Conservation (phyloP, 768 basidiomycete genomes). For the Hysterangium stoloniferum region DNA sequence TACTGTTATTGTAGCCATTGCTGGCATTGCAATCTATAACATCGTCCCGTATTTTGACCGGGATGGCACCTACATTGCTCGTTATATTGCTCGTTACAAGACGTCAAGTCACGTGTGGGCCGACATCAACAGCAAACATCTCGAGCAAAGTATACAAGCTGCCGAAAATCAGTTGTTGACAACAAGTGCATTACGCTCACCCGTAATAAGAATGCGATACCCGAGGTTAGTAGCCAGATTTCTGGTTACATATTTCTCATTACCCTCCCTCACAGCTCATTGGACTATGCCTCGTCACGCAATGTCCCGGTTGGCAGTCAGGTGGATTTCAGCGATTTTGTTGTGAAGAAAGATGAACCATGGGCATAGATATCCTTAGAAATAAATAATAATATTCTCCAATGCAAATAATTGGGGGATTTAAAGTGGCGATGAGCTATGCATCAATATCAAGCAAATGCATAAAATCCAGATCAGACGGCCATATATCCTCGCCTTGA, state of each 20-base stretch:
- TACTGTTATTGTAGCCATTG: constrained; percentile 42
- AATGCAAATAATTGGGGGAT: neutral
- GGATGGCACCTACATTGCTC: constrained; percentile 51
- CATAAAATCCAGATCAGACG: constrained; percentile 34
- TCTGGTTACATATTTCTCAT: too few relatives aligned
- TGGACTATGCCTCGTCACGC: constrained; percentile 57
- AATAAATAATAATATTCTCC: neutral
- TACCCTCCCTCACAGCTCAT: constrained; percentile 31
- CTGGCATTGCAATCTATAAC: constrained; percentile 53
- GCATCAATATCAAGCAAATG: neutral
- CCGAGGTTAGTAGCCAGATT: constrained; percentile 58
- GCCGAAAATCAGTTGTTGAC: constrained; percentile 38
- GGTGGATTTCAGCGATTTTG: constrained; percentile 28
- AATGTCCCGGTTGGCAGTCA: constrained; percentile 47
- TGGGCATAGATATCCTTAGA: neutral
- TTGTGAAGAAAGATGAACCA: constrained; percentile 23
- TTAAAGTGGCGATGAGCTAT: neutral
- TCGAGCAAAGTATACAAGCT: constrained; percentile 35
- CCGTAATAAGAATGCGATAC: constrained; percentile 57
- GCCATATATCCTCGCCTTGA: constrained; percentile 67
- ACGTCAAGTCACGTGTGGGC: constrained; percentile 50
- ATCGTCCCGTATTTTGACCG: constrained; percentile 55
- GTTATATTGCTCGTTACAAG: constrained; percentile 53
- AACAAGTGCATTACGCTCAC: constrained; percentile 35
- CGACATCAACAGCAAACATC: constrained; percentile 48